These are phyloP conservation scores for Setaria viridis DNA, from an alignment of 202 grass and related monocot genomes.

Conservation along the genomic window DNA sequence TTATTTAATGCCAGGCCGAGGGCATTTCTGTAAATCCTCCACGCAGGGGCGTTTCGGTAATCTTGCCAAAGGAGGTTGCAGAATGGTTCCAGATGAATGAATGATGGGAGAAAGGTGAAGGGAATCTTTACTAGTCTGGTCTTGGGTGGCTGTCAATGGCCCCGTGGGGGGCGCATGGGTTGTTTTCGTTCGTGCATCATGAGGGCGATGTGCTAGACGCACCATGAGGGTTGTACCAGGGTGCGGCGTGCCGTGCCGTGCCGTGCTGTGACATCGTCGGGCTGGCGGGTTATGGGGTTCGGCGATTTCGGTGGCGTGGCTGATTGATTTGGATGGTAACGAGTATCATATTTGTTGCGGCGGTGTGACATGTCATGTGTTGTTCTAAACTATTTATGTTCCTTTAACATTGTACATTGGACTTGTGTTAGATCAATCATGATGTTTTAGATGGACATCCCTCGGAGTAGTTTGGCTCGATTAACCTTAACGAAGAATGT, in stretches of 20 bases:
- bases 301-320: not conserved
- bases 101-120: conserved; percentile 20
- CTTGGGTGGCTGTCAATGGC: conserved; percentile 40
- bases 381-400: not conserved
- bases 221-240: not conserved
- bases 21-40: not conserved
- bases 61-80: not conserved
- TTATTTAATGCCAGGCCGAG: conserved; percentile 54
- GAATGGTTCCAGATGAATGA: conserved; percentile 12
- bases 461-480: too few species aligned
- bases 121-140: conserved; percentile 54
- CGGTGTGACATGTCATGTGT: not conserved
- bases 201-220: not conserved
- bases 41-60: conserved; percentile 14
- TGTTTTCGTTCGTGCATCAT: conserved; percentile 13
- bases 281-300: not conserved
- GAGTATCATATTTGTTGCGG: not conserved
- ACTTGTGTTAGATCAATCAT: not conserved
- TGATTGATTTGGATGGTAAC: not conserved
- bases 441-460: too few species aligned
- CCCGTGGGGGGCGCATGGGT: not conserved
- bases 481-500: not conserved
- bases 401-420: not conserved
- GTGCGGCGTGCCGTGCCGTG: accelerated
- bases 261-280: too few species aligned